Evolutionary conservation across 2,329 filamentous ascomycete species (phyloP).

Genomic region (Sordariomycetes sp.): DNA sequence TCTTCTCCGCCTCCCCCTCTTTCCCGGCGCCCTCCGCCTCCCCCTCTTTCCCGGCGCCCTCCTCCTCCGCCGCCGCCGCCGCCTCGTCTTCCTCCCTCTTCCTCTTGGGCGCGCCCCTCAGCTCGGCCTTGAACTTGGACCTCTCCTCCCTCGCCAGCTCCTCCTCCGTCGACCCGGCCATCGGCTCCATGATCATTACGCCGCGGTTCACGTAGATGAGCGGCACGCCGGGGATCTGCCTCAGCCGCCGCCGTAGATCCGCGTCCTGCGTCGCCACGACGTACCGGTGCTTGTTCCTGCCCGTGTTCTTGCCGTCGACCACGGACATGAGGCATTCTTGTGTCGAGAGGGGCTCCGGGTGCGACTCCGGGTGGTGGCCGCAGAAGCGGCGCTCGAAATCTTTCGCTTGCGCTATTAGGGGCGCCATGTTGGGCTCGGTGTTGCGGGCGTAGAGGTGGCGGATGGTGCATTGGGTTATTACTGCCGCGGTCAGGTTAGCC

Average conservation of each 20-base stretch:
- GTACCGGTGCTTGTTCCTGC: conserved; percentile 69
- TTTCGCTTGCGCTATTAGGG: conserved; percentile 67
- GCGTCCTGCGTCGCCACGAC: conserved; percentile 65
- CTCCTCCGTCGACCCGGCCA: conserved; percentile 56
- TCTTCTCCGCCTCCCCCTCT: conserved; percentile 11
- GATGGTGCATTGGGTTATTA: conserved; percentile 76
- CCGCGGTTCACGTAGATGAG: conserved; percentile 69
- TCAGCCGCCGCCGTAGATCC: conserved; percentile 51
- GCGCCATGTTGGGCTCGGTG: conserved; percentile 37
- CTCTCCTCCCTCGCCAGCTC: conserved; percentile 59
- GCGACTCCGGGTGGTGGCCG: conserved; percentile 63
- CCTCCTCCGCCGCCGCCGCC: conserved; percentile 20
- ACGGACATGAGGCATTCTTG: conserved; percentile 63
- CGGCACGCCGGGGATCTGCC: conserved; percentile 60
- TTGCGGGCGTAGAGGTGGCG: conserved; percentile 62
- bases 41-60: conserved; percentile 11
- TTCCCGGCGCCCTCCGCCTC: conserved; percentile 1
- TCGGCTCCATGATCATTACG: conserved; percentile 63
- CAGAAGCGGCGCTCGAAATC: conserved; percentile 65
- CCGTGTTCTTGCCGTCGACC: conserved; percentile 64
- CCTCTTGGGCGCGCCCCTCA: conserved; percentile 32
- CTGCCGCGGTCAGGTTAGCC: conserved; percentile 20
- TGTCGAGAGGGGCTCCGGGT: conserved; percentile 59
- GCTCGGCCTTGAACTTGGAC: conserved; percentile 61
- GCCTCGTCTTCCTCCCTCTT: conserved; percentile 23